Percentiles rank a stretch among this genome's conserved stretches.
Conservation (phyloP, 2,329 filamentous ascomycete genomes). For the Allantophomopsis cytisporea region DNA sequence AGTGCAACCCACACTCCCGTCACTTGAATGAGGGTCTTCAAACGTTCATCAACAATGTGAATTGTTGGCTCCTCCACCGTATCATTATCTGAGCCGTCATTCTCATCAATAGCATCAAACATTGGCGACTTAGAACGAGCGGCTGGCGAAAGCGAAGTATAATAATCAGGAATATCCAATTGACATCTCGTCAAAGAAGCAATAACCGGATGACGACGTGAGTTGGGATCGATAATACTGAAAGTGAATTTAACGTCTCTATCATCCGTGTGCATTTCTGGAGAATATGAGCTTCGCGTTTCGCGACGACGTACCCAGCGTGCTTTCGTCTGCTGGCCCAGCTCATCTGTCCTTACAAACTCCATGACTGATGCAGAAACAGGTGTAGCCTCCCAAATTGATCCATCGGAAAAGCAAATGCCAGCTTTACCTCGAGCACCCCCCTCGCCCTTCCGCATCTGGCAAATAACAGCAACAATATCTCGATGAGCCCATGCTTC, state of each 20-base stretch:
- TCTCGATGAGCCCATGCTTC: conserved; percentile 34
- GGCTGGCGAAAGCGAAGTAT: conserved; percentile 27
- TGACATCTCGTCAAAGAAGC: conserved; percentile 49
- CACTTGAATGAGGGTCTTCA: conserved; percentile 34
- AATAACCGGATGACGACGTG: conserved; percentile 61
- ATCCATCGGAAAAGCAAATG: conserved; percentile 52
- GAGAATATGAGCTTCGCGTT: conserved; percentile 9
- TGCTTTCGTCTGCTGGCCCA: conserved; percentile 44
- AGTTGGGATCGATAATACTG: conserved; percentile 58
- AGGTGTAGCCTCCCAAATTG: conserved; percentile 39
- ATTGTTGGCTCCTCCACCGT: conserved; percentile 17
- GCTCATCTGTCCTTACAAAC: conserved; percentile 39
- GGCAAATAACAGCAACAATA: conserved; percentile 58
- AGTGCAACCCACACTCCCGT: conserved; percentile 38
- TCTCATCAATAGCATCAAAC: conserved; percentile 1
- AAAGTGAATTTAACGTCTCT: conserved; percentile 54
- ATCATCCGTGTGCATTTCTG: conserved; percentile 8
- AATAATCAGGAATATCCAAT: conserved; percentile 58
- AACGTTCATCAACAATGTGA: conserved; percentile 25
- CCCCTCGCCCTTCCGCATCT: conserved; percentile 37
- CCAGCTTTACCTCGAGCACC: conserved; percentile 28
- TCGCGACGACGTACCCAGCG: conserved; percentile 46
- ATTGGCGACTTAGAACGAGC: conserved; percentile 6
- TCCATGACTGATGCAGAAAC: conserved; percentile 47
- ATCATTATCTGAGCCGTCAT: background rate